Base-by-base conservation (phyloP, 2,329 filamentous ascomycete genomes). In the Westerdykella ornata region DNA sequence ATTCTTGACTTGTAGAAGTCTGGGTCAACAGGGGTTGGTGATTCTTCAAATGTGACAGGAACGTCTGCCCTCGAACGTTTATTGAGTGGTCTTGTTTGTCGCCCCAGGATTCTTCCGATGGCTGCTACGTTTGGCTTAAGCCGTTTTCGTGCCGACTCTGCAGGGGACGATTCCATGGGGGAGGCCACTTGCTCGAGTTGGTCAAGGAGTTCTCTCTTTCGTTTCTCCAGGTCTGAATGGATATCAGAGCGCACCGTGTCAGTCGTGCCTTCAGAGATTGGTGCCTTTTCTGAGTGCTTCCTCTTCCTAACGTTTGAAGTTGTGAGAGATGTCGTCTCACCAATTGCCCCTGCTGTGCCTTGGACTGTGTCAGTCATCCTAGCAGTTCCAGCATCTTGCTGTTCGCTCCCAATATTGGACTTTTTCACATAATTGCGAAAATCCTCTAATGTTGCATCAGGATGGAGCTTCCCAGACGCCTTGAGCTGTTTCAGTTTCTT, bases 1-100 rank as follows among this genome's bases (percentile, higher is more conserved):
- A 96, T 82, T 51, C 81, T 87, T 4, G 78, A 69, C 51, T 78
- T 78, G 89, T 89, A 96, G 16, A 77, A 74, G 20, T 84, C 74
- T 1, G 75, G 67, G 34, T 79, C 73, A 34, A 76, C 57, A 8
- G 51, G 52, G 16, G 12, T 17, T 17, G 30, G 30, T 7, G 30
- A 33, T 13, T 33, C 30, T 33, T 7, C 30, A 33, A 33, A 33
- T 13, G 8, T 13, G 8, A 33, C 30, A 8, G 30, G 30, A 6
- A n/a, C 19, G 12, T 18, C 16, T 17, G 13, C 9, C 34, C n/a
- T 15, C n/a, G 18, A 7, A 18, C 17, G 16, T 29, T 38, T 20
- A 19, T 47, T 38, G 5, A 17, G n/a, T 17, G 30, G 30, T n/a
- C 34, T 48, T 22, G 59, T 51, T 38, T 62, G 59, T n/a, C 49